These are phyloP conservation scores for Sphaerostilbella broomeana DNA, from an alignment of 2,329 filamentous ascomycete genomes.

Conservation along the genomic window DNA sequence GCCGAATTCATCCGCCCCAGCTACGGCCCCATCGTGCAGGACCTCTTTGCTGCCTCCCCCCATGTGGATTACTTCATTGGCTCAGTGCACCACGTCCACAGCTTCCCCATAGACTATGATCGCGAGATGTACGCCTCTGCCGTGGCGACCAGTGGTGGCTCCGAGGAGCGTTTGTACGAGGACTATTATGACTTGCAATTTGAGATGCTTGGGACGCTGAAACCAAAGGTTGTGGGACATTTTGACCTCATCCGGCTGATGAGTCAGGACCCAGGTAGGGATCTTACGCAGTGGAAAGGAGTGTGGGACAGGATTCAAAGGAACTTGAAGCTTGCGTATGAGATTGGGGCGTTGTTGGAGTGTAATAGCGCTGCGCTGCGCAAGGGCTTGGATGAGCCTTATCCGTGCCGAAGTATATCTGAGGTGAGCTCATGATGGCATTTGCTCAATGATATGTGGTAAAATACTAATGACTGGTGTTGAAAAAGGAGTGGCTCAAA, in stretches of 20 bases:
- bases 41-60: constrained; percentile 58
- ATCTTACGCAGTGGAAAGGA: constrained; percentile 48
- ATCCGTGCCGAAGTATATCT: constrained; percentile 74
- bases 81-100: constrained; percentile 83
- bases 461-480: constrained; percentile 7
- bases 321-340: constrained; percentile 64
- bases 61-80: constrained; percentile 85
- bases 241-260: constrained; percentile 87
- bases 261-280: constrained; percentile 59
- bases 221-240: constrained; percentile 79
- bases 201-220: constrained; percentile 67
- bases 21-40: constrained; percentile 50
- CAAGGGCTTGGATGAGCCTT: constrained; percentile 87
- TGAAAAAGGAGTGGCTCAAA: constrained; percentile 62
- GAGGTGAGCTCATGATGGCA: constrained; percentile 44
- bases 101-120: constrained; percentile 86
- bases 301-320: constrained; percentile 71
- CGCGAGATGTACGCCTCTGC: constrained; percentile 52
- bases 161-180: constrained; percentile 68
- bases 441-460: neutral
- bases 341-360: constrained; percentile 79
- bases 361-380: constrained; percentile 81
- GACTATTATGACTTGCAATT: constrained; percentile 85
- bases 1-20: constrained; percentile 80
- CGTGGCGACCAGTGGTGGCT: constrained; percentile 32